These are phyloP conservation scores for Moesziomyces antarcticus DNA, from an alignment of 1,284 basidiomycete species.

Conservation along the genomic window DNA sequence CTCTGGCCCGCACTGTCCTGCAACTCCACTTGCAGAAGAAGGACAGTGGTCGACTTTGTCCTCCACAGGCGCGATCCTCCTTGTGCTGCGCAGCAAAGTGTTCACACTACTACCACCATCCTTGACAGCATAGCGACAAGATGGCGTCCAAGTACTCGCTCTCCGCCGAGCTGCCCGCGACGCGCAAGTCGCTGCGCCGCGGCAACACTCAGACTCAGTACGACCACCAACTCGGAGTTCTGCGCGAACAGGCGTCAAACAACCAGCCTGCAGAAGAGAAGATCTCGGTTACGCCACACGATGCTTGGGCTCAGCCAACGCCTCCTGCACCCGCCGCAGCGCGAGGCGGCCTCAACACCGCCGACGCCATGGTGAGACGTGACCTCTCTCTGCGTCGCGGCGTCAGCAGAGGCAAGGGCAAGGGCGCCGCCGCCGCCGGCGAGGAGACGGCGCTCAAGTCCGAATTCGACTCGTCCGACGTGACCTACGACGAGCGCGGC, in stretches of 20 bases:
- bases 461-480: conserved; percentile 10
- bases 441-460: conserved; percentile 9
- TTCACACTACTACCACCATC: conserved; percentile 3
- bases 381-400: conserved; percentile 22
- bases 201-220: neutral
- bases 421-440: too few relatives aligned
- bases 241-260: neutral
- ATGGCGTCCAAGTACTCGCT: conserved; percentile 48
- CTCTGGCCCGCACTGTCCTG: too few relatives aligned
- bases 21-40: neutral
- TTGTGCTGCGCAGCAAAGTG: neutral
- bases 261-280: conserved; percentile 12
- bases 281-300: conserved; percentile 15
- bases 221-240: neutral
- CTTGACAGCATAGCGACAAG: neutral
- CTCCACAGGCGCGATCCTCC: neutral
- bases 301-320: conserved; percentile 5
- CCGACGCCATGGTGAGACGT: conserved; percentile 1
- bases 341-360: too few relatives aligned
- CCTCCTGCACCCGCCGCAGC: neutral
- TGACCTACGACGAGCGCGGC: conserved; percentile 26
- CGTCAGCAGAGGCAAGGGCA: neutral
- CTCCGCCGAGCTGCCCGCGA: conserved; percentile 36
- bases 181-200: conserved; percentile 41
- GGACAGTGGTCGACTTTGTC: too few relatives aligned